Evolutionary conservation across 2,329 filamentous ascomycete genomes (phyloP), one percentile per base, ranked within the genome.

Genomic region (Paradendryphiella salina): DNA sequence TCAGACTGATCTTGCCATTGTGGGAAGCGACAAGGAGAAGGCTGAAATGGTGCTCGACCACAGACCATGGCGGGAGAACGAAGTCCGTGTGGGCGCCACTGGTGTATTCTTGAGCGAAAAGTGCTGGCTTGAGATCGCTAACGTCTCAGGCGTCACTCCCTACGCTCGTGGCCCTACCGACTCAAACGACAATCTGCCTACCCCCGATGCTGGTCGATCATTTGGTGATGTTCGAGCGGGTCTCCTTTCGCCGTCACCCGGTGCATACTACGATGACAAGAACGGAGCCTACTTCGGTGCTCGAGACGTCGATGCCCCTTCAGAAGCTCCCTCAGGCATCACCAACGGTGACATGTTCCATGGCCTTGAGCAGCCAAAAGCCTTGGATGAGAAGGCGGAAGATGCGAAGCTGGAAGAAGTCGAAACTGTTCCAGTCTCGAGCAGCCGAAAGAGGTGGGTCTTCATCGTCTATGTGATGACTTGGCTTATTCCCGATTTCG

Each of bases 261-360:
- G 77, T 14, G 88, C 82, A 38, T 88, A 86, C 65, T 80, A 81
- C 29, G 83, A 88, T 52, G 92, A 96, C 72, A 90, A 91, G 71
- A 83, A 86, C 53, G 86, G 82, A 1, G 88, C 86, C 17, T 96
- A 96, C 70, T 96, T 96, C 64, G 88, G 87, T 45, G 85, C 80
- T 61, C 82, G 86, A 42, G 91, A 96, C 50, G 72, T 88, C 8
- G 94, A 99, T 69, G 80, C 86, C 6, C 90, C 91, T 35, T 97
- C 94, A 23, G 94, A 99, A 43, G 92, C 93, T 6, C 93, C 92
- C 3, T 96, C 93, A n/a, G 91, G 90, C 5, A 88, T 96, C 69
- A 89, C 92, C 39, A 89, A 84, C 45, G 58, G 94, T 6, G 94
- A 99, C 71, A 96, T 99, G 93, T 99, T 99, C 80, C 90, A 91